These are phyloP conservation scores for Tieghemiomyces parasiticus DNA, from an alignment of 192 early-diverging fungal species.

Conservation along the genomic window DNA sequence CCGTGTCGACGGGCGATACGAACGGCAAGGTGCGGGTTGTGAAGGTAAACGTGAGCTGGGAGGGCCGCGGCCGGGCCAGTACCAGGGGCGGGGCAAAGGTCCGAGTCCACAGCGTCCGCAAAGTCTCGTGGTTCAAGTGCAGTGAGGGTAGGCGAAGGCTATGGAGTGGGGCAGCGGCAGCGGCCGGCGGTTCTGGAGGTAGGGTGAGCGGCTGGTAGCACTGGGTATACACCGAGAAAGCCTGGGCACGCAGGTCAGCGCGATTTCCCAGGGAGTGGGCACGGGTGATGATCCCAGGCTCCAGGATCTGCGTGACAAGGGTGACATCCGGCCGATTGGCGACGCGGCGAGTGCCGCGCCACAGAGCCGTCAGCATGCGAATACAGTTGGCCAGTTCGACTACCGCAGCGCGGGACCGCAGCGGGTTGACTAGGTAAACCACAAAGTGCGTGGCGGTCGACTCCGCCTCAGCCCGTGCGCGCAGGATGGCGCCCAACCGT, in stretches of 20 bases:
- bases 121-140: neutral
- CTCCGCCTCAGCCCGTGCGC: neutral
- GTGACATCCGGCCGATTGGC: neutral
- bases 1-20: constrained; percentile 8
- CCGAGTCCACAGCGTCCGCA: neutral
- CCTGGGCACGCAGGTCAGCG: neutral
- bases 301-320: neutral
- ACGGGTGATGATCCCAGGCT: neutral
- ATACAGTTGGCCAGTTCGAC: constrained; percentile 10
- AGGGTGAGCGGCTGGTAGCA: neutral
- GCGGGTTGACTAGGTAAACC: constrained; percentile 5
- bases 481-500: constrained; percentile 5
- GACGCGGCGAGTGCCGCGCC: neutral
- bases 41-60: neutral
- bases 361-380: constrained; percentile 8
- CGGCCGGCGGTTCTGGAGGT: neutral
- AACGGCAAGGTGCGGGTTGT: neutral
- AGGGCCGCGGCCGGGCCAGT: neutral
- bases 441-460: neutral
- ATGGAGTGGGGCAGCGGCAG: neutral
- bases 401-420: neutral
- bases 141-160: neutral
- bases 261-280: constrained; percentile 3
- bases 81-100: constrained; percentile 7
- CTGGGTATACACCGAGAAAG: constrained; percentile 7